Percentiles rank a stretch among this genome's conserved stretches.
Evolutionary conservation across 495 filamentous ascomycete species (phyloP).

Genomic region (Hypoxylon subgilvum): DNA sequence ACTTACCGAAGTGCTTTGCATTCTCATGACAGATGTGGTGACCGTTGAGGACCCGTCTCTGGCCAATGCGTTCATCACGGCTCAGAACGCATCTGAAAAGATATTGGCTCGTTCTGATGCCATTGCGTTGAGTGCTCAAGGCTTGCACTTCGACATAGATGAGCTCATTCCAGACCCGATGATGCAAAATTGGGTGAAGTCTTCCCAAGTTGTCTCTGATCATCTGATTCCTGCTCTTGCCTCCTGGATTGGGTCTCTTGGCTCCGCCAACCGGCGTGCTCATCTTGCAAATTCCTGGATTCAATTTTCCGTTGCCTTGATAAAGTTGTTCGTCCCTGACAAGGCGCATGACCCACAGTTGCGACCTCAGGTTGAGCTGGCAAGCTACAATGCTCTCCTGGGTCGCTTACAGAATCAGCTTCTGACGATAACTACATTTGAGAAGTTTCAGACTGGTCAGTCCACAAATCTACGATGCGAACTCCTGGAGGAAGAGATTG

Average conservation of each 20-base stretch:
- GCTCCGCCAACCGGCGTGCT: constrained; percentile 33
- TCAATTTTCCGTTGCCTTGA: constrained; percentile 65
- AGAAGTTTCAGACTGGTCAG: constrained; percentile 71
- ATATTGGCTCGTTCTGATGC: constrained; percentile 3
- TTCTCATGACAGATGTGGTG: constrained; percentile 57
- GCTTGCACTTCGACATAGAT: constrained; percentile 31
- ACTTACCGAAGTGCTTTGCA: constrained; percentile 55
- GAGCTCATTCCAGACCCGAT: constrained; percentile 9
- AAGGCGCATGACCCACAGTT: constrained; percentile 85
- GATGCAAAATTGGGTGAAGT: constrained; percentile 25
- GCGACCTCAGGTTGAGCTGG: constrained; percentile 71
- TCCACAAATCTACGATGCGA: constrained; percentile 65
- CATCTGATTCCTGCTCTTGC: constrained; percentile 52
- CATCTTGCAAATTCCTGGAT: constrained; percentile 65
- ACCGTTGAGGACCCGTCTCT: constrained; percentile 44
- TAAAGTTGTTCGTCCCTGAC: constrained; percentile 85
- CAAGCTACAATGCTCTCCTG: constrained; percentile 65
- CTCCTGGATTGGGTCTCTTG: constrained; percentile 41
- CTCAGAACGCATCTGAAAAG: background rate
- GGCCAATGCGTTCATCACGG: constrained; percentile 9
- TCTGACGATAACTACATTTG: constrained; percentile 67
- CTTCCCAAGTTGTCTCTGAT: constrained; percentile 39
- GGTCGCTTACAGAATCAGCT: constrained; percentile 62
- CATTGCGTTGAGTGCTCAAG: constrained; percentile 22
- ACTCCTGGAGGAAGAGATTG: constrained; percentile 64